These are phyloP conservation scores for Hymenoscyphus scutula DNA, from an alignment of 2,329 filamentous ascomycete genomes.

Conservation along the genomic window DNA sequence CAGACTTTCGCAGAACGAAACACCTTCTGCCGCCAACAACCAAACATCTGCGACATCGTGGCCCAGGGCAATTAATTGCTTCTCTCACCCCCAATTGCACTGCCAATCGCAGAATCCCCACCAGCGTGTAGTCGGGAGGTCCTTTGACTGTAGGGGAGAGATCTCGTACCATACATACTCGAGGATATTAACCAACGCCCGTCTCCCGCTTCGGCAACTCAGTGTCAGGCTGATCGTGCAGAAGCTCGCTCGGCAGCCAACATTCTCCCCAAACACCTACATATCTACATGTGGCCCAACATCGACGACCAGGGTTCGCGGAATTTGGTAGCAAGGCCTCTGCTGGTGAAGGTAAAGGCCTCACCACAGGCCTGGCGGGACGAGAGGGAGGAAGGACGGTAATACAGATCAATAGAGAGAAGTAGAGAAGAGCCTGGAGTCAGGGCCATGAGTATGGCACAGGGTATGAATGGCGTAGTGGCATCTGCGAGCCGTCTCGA, in stretches of 20 bases:
- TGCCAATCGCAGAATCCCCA: not conserved
- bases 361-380: not conserved
- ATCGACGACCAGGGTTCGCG: slow-evolving; percentile 8
- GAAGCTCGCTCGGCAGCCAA: slow-evolving; percentile 2
- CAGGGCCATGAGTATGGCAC: slow-evolving; percentile 26
- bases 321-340: slow-evolving; percentile 3
- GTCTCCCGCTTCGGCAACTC: not conserved
- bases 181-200: not conserved
- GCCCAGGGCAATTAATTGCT: not conserved
- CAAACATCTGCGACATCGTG: not conserved
- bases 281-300: slow-evolving; percentile 10
- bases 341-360: slow-evolving; percentile 1
- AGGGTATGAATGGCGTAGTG: slow-evolving; percentile 26
- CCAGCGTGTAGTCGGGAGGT: not conserved
- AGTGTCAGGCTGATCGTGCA: not conserved
- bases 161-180: not conserved
- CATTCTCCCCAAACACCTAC: not conserved
- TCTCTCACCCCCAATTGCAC: too few species aligned
- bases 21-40: not conserved
- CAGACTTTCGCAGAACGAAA: not conserved
- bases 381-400: slow-evolving; percentile 11
- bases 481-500: slow-evolving; percentile 15
- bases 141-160: too few species aligned
- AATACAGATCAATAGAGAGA: slow-evolving; percentile 9
- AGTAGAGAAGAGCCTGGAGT: too few species aligned